Conservation (phyloP, 2,329 filamentous ascomycete species). For the Trichoderma simmonsii region DNA sequence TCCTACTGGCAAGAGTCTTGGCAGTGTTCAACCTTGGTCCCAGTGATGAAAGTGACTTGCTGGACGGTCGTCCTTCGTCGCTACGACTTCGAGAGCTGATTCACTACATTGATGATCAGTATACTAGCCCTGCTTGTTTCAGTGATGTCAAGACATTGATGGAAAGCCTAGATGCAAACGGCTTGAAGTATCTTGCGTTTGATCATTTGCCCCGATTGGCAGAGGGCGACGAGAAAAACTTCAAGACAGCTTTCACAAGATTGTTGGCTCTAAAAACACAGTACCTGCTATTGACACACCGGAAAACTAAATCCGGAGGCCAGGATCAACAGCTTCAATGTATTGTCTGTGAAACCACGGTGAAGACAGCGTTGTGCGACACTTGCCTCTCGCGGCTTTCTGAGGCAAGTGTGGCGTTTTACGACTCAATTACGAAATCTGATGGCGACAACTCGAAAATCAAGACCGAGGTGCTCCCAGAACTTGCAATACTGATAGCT, state of each 20-base stretch:
- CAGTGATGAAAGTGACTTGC: constrained; percentile 30
- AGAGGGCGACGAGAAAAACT: constrained; percentile 26
- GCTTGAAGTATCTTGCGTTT: constrained; percentile 40
- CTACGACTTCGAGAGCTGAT: constrained; percentile 35
- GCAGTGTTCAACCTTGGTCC: constrained; percentile 36
- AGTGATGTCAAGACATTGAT: constrained; percentile 47
- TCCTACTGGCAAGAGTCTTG: constrained; percentile 38
- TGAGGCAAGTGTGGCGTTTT: constrained; percentile 23
- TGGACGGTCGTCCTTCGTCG: constrained; percentile 29
- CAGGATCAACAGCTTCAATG: constrained; percentile 27
- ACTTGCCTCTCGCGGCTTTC: constrained; percentile 28
- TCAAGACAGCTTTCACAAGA: constrained; percentile 28
- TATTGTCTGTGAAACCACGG: constrained; percentile 24
- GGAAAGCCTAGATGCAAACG: constrained; percentile 39
- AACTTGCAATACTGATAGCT: constrained; percentile 35
- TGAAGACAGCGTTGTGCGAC: constrained; percentile 23
- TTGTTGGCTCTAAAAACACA: constrained; percentile 42
- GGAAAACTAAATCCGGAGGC: constrained; percentile 24
- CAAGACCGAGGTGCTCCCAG: constrained; percentile 28
- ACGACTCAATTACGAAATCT: constrained; percentile 16
- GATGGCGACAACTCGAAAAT: not conserved
- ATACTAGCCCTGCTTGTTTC: constrained; percentile 41
- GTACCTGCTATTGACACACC: constrained; percentile 44
- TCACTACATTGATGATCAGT: constrained; percentile 37
- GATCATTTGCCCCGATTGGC: constrained; percentile 35